Evolutionary conservation across 139 green algal genomes (phyloP), one percentile per base, ranked within the genome.

Genomic region (Chlamydomonas sp.): DNA sequence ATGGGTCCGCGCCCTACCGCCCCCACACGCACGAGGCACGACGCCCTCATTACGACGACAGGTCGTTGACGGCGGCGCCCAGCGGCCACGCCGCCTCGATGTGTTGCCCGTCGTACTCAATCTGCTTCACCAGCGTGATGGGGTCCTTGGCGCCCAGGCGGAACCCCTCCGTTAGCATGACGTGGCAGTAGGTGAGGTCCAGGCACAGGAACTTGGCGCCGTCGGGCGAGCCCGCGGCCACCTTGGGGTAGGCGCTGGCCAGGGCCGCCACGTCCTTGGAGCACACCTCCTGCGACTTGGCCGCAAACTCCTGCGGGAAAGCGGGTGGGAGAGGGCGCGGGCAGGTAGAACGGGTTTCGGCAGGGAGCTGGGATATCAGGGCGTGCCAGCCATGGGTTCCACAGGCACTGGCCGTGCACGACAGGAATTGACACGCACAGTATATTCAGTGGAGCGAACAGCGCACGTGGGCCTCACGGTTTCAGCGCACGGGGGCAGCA

Each of bases 11-110:
- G 31, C 31, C 31, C 31, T 49, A 49, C 31, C 31, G 31, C 31
- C 31, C 31, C 31, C 31, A 49, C 31, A 49, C 31, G 31, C 31
- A 49, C 31, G 31, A 49, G 31, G 31, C 31, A 49, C 31, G 31
- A 49, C 31, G 31, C 31, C 31, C 31, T 49, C 31, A 49, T 88
- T 7, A 89, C 12, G 77, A 88, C 6, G 80, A 84, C 59, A 93
- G 72, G 77, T 91, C 90, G 61, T 93, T 91, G 83, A 99, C 95
- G 57, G 96, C 97, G 5, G 97, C 97, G 12, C 97, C 97, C 57
- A 99, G 91, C 0, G 97, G 93, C 97, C 97, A 99, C 2, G 96
- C 95, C 7, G 95, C 96, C 86, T 99, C 97, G 49, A 99, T 93
- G n/a, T 94, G 81, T 83, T 98, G 91, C 2, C 92, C 93, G 63